Conservation (phyloP, 129 eudicot genomes). For the Helichrysum umbraculigerum region DNA sequence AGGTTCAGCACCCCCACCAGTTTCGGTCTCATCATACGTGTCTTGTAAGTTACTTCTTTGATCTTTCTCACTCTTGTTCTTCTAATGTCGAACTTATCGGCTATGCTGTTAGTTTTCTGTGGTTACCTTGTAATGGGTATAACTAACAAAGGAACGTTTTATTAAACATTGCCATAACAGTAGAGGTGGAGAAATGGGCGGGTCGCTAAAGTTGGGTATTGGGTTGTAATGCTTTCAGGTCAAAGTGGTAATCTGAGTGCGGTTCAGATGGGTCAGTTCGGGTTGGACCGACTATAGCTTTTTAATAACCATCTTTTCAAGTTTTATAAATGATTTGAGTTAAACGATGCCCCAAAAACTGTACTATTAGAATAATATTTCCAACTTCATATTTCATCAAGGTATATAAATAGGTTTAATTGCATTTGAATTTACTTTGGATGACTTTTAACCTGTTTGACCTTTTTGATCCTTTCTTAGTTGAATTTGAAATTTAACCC, state of each 20-base stretch:
- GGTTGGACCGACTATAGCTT: not conserved
- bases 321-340: not conserved
- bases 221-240: too few relatives aligned
- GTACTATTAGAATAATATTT: not conserved
- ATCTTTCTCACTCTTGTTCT: not conserved
- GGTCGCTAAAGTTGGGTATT: too few relatives aligned
- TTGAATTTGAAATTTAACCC: not conserved
- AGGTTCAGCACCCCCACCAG: slow-evolving; percentile 33
- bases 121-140: not conserved
- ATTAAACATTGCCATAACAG: not conserved
- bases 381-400: not conserved
- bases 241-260: not conserved
- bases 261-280: not conserved
- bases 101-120: not conserved
- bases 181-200: not conserved
- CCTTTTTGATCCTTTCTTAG: not conserved
- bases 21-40: slow-evolving; percentile 31
- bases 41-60: slow-evolving; percentile 56
- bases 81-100: not conserved
- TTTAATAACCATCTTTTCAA: not conserved
- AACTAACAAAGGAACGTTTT: not conserved
- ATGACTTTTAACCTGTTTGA: not conserved
- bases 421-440: not conserved
- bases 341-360: not conserved
- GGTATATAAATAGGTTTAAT: not conserved